Evolutionary conservation across 1,284 basidiomycete genomes (phyloP).

Genomic region (Mycena citricolor): DNA sequence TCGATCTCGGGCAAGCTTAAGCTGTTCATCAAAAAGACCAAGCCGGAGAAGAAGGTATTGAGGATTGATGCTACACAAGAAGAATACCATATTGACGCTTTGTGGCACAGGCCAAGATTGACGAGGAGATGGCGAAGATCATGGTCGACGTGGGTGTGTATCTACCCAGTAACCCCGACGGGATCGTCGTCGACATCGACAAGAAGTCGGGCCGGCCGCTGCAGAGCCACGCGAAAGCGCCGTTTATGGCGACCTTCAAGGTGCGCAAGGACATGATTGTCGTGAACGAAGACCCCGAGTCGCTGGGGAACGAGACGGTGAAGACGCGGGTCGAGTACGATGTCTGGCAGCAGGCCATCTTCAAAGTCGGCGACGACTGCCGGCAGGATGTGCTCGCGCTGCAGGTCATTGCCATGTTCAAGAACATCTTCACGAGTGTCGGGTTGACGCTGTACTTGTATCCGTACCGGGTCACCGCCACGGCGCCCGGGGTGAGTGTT

Average conservation of each 20-base stretch:
- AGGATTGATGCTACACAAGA: no score
- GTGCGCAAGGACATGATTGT: slow-evolving; percentile 80
- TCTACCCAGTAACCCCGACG: slow-evolving; percentile 96
- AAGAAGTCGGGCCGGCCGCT: slow-evolving; percentile 94
- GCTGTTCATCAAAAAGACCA: slow-evolving; percentile 94
- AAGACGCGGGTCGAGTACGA: slow-evolving; percentile 75
- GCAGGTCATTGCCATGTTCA: slow-evolving; percentile 99
- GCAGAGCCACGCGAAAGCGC: slow-evolving; percentile 96
- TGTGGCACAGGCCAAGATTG: slow-evolving; percentile 86
- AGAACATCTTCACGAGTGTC: slow-evolving; percentile 90
- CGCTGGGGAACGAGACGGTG: slow-evolving; percentile 59
- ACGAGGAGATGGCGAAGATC: slow-evolving; percentile 99
- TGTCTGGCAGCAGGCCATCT: slow-evolving; percentile 98
- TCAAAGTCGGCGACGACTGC: slow-evolving; percentile 99
- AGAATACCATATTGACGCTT: no score
- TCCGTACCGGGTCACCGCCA: slow-evolving; percentile 97
- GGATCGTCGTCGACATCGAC: slow-evolving; percentile 94
- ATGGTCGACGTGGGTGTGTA: slow-evolving; percentile 93
- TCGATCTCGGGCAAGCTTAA: slow-evolving; percentile 98
- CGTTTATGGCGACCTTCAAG: slow-evolving; percentile 99
- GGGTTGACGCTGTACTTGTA: slow-evolving; percentile 92
- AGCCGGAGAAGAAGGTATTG: slow-evolving; percentile 92
- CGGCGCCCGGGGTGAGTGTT: slow-evolving; percentile 70
- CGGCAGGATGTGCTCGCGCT: slow-evolving; percentile 96
- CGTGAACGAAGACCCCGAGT: slow-evolving; percentile 65